Base-by-base conservation (phyloP, 768 basidiomycete genomes). In the Naganishia vishniacii region DNA sequence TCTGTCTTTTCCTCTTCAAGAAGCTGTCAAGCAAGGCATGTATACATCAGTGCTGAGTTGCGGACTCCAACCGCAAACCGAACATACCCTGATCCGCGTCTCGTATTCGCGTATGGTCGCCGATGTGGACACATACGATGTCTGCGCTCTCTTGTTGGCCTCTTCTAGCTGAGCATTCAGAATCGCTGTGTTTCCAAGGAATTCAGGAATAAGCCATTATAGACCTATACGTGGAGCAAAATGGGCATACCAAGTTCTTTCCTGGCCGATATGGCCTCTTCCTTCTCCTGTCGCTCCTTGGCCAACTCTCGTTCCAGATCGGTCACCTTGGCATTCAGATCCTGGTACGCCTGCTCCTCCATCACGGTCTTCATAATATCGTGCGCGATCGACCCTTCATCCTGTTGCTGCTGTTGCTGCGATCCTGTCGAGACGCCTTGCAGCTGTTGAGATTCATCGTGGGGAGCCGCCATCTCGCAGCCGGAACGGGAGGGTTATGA, bases 161-260 rank as follows among this genome's bases (percentile, higher is more conserved):
- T 64, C 63, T 29, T 64, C 44, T 7, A 64, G 63, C 34, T 64
- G 63, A 37, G 41, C 42, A 48, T 59, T 64, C 2, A 53, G 15
- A 2, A 40, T 37, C 13, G 63, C 63, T 64, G 37, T 44, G 8
- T 11, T 2, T 13, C 2, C 37, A 6, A 2, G 18, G 31, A 0
- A 32, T 20, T 46, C 23, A 44, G 18, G 25, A 28, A 40, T 18
- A 12, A 41, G 28, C 7, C 3, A 29, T 20, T 28, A 44, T 6
- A 18, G 18, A 13, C 20, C 26, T 4, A 56, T 11, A 18, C 15
- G 45, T 5, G 29, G 15, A 15, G 12, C 20, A 23, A 25, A 47
- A n/a, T n/a, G n/a, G n/a, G n/a, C 63, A n/a, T 64, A 64, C 63
- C 63, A n/a, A 64, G 63, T 48, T 66, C 59, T 26, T 61, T 42